Evolutionary conservation across 2,329 filamentous ascomycete genomes (phyloP).

Genomic region (Botrytis cinerea): DNA sequence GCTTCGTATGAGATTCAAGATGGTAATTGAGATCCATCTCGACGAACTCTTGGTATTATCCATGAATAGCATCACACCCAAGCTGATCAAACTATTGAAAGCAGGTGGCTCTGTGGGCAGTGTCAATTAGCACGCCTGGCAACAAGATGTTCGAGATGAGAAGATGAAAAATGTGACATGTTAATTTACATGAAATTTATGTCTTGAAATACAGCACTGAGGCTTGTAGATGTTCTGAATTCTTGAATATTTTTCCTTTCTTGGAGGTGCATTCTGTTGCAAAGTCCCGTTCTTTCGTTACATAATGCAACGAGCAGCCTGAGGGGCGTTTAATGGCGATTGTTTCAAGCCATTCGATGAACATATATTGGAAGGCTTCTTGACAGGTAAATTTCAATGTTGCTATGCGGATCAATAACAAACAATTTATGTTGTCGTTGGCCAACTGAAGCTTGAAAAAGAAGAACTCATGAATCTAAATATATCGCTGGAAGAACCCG

Average conservation of each 20-base stretch:
- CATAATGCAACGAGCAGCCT: not conserved
- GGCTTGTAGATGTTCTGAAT: conserved; percentile 9
- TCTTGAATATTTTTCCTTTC: not conserved
- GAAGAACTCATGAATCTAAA: not conserved
- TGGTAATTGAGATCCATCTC: not conserved
- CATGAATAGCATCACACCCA: not conserved
- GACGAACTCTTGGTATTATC: not conserved
- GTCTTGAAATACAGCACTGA: not conserved
- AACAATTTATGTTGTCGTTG: not conserved
- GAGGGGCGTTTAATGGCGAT: not conserved
- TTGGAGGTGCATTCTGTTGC: not conserved
- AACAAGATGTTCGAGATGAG: not conserved
- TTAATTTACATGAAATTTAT: not conserved
- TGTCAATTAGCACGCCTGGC: not conserved
- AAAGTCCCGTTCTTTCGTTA: not conserved
- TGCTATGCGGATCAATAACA: not conserved
- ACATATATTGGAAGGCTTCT: not conserved
- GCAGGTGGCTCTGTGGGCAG: not conserved
- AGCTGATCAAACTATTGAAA: conserved; percentile 22
- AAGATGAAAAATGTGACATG: conserved; percentile 10
- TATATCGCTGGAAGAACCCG: not conserved
- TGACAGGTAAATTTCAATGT: not conserved
- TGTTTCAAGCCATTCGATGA: conserved; percentile 4
- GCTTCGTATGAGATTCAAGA: not conserved
- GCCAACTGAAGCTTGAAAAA: not conserved